phyloP scores from a whole-genome alignment of 495 filamentous ascomycete genomes.

The Aspergillus asperescens region DNA sequence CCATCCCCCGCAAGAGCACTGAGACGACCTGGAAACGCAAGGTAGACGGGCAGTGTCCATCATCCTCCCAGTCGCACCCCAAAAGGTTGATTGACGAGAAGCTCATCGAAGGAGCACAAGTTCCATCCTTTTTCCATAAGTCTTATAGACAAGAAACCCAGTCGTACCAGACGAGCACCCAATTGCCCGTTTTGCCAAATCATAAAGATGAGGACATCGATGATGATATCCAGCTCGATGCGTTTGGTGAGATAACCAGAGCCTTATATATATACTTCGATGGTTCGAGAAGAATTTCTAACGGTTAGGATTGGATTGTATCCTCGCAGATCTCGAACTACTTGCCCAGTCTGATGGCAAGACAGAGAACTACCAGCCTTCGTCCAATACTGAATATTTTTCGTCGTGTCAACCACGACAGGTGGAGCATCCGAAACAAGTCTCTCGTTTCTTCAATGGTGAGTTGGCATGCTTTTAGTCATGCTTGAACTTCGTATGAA shows the following conservation, averaged over 20 bases:
- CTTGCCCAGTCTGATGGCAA: constrained; percentile 28
- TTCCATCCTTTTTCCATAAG: constrained; percentile 8
- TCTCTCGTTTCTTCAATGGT: constrained; percentile 32
- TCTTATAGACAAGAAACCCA: background rate
- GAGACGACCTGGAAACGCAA: background rate
- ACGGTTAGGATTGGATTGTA: background rate
- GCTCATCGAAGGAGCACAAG: constrained; percentile 27
- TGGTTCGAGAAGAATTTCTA: background rate
- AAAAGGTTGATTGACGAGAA: constrained; percentile 22
- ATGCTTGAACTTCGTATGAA: background rate
- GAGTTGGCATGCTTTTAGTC: constrained; percentile 4
- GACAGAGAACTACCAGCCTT: background rate
- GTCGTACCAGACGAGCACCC: background rate
- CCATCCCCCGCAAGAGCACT: background rate
- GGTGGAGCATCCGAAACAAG: constrained; percentile 6
- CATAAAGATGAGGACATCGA: constrained; percentile 12
- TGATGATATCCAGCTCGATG: constrained; percentile 36
- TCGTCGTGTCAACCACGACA: background rate
- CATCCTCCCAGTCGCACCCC: background rate
- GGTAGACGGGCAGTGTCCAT: background rate
- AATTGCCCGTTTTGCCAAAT: background rate
- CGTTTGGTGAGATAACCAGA: constrained; percentile 40
- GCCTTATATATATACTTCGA: background rate
- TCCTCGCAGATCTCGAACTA: constrained; percentile 34
- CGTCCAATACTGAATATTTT: background rate